Conservation (phyloP, 257 asterid genomes). For the Solanum chaucha region DNA sequence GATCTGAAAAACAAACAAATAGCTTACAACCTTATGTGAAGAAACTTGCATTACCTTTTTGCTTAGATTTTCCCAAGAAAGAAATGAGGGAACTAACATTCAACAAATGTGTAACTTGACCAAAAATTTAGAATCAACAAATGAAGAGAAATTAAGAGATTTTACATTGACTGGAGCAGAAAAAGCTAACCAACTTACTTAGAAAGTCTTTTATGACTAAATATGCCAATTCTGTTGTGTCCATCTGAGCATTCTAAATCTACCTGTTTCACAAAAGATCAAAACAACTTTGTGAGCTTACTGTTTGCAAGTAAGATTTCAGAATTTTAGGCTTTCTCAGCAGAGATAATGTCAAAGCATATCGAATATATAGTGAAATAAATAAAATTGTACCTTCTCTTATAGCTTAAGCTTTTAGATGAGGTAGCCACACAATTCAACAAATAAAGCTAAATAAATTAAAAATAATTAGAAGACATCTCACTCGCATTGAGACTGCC, state of each 20-base stretch:
- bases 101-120: background rate
- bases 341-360: background rate
- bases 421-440: background rate
- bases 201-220: slow-evolving; percentile 76
- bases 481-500: slow-evolving; percentile 87
- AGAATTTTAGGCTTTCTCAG: background rate
- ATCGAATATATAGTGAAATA: background rate
- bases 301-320: background rate
- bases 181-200: slow-evolving; percentile 23
- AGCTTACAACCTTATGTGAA: background rate
- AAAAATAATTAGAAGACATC: background rate
- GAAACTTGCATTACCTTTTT: background rate
- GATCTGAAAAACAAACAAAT: slow-evolving; percentile 35
- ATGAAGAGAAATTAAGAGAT: background rate
- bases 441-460: background rate
- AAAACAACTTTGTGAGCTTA: background rate
- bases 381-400: background rate
- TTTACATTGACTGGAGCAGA: background rate
- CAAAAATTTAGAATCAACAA: background rate
- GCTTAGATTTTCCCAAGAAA: background rate
- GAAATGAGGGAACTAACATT: background rate
- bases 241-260: slow-evolving; percentile 84
- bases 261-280: slow-evolving; percentile 38
- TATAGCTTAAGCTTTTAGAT: background rate
- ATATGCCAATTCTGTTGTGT: slow-evolving; percentile 59